Base-by-base conservation (phyloP, 2,329 filamentous ascomycete species). In the Lizonia empirigonia region DNA sequence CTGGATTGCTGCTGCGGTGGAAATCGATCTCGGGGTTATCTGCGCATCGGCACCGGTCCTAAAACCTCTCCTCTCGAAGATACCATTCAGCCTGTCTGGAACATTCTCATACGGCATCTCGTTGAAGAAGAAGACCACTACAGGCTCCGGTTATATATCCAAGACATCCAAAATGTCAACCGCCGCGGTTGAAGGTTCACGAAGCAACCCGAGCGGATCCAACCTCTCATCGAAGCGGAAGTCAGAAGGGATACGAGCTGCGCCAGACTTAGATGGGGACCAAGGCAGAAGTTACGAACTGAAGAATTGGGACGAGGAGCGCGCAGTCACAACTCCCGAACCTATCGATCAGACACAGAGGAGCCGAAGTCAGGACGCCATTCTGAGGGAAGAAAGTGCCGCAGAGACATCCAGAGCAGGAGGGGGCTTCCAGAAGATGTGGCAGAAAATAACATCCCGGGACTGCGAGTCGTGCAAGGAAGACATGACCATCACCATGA, bases 1-100 rank as follows among this genome's bases (percentile, higher is more conserved):
- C 0, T 79, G 76, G 75, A 78, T 79, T n/a, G 70, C 70, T 34
- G 76, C 76, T 4, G 72, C 75, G 0, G 71, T 79, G 2, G 77
- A 79, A 56, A 74, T 78, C 7, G 75, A 79, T 50, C 53, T 79
- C 6, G 76, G 74, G 8, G 71, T 79, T n/a, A 70, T 71, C 20
- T 71, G 66, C 38, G 67, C 68, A 15, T 67, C 63, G 7, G 65
- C 64, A 1, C 68, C 67, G n/a, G 64, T 67, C 7, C 58, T 70
- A n/a, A 63, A 56, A n/a, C 64, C 68, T 0, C 53, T 69, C 5
- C 59, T 70, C 7, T 52, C 60, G 1, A 67, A 63, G 16, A 59
- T 70, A 22, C 62, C 63, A n/a, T 65, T 63, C 26, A 58, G 49
- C 38, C 39, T 65, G 6, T 66, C 64, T 0, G 32, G 42, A n/a